Base-by-base conservation (phyloP, 306 rosid genomes). In the Bauhinia variegata region DNA sequence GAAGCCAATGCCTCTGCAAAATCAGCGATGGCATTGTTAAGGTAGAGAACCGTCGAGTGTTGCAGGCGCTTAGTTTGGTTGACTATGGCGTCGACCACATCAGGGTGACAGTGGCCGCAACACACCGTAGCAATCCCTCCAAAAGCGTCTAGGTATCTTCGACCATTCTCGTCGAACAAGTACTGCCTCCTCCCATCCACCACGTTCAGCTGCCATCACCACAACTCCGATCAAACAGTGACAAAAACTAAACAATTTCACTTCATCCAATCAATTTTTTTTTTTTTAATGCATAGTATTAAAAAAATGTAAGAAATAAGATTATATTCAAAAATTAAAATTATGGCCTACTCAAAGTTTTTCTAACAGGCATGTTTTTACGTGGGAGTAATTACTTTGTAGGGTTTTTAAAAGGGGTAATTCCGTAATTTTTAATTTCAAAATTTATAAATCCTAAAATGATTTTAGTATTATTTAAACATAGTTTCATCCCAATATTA, bases 81-180 rank as follows among this genome's bases (percentile, higher is more conserved):
- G 16, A 90, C 79, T 14, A 93, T 83, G 2, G 99, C 97, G 8
- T 77, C 84, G 5, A 93, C 89, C 66, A 93, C 97, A 54, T 93
- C 97, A 34, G 97, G 97, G 65, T 93, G 99, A 59, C 97, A 86
- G 84, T 93, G 99, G 10, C 99, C 99, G 76, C 99, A 93, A 5
- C 87, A 23, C 87, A 93, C 97, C 53, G 97, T 90, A 11, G 99
- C 99, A 57, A 90, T 93, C 57, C 99, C 99, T 39, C 95, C 99
- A 60, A 90, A 93, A 2, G 83, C 97, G 48, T 93, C 99, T 17
- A 93, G 34, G 48, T 90, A 93, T 56, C 99, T 85, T 51, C 95
- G 79, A 1, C 99, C 99, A 1, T 80, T 85, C 16, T 90, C 97
- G 15, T 93, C 99, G 71, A 74, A 93, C 82, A 93, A 76, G 58